Base-by-base conservation (phyloP, 768 basidiomycete genomes). In the Mycena vitilis region DNA sequence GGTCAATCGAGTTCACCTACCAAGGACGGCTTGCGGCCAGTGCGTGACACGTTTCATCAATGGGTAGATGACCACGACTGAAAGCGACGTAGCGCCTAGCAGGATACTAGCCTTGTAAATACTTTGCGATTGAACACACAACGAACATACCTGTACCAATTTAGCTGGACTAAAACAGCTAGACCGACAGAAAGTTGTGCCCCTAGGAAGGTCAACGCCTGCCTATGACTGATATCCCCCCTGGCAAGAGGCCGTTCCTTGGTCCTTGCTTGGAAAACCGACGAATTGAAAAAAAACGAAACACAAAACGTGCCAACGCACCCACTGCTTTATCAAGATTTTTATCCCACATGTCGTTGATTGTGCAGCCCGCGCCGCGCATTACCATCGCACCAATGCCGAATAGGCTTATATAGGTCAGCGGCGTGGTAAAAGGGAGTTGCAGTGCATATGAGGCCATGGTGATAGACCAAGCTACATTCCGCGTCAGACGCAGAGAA, bases 311-410 rank as follows among this genome's bases (percentile, higher is more conserved):
- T 38, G 51, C 20, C 53, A 9, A 74, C 85, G 71, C 75, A 96
- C 96, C 95, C 56, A 99, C 98, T 45, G 91, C 90, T 76, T 89
- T 90, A 84, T 99, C 98, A 52, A 98, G 87, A 68, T 94, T 89
- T 70, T 85, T 86, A 80, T 99, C 98, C 97, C 98, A 99, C 90
- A 99, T 90, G 76, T 99, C 98, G 78, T 99, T 99, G 73, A 99
- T 97, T 4, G 95, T 98, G 79, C 98, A 99, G 4, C 98, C 98
- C 23, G 98, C 98, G 7, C 97, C 95, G 22, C 98, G 90, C 98
- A 99, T 99, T 58, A 99, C 86, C 51, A 98, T 73, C 0, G 98
- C 96, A 1, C 98, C 98, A 12, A 91, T 77, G 3, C 95, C 96
- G 75, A 99, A 99, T 2, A 99, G 82, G 40, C 88, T 81, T 54